phyloP scores from a whole-genome alignment of 2,329 filamentous ascomycete species.

The Hypoxylon sp. region DNA sequence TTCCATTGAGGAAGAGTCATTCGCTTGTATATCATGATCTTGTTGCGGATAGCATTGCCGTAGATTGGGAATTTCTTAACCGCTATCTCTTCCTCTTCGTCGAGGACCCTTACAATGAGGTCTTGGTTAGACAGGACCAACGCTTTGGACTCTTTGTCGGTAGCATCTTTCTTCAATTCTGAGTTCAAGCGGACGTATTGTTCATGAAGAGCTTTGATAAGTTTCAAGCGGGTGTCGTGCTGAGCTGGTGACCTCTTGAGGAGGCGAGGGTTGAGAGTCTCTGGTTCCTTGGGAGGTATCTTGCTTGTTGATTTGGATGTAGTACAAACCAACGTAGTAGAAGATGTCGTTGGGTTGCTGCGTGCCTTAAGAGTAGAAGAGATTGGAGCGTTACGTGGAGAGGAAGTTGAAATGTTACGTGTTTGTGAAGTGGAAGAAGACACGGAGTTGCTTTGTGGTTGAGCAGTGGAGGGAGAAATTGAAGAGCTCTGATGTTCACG shows the following conservation, averaged over 20 bases:
- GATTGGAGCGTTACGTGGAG: conserved; percentile 6
- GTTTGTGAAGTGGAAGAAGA: conserved; percentile 4
- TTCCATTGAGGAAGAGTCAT: conserved; percentile 82
- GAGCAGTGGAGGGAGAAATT: neutral
- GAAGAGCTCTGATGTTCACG: neutral
- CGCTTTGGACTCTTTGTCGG: conserved; percentile 62
- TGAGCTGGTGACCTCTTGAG: conserved; percentile 71
- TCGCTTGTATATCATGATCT: conserved; percentile 81
- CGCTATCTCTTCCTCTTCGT: conserved; percentile 84
- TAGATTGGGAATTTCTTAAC: conserved; percentile 80
- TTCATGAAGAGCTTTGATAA: conserved; percentile 75
- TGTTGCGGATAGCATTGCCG: conserved; percentile 85
- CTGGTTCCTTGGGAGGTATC: conserved; percentile 56
- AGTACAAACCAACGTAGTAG: conserved; percentile 19
- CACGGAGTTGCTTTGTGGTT: neutral
- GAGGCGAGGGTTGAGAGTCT: conserved; percentile 77
- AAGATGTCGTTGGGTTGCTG: neutral
- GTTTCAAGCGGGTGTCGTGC: conserved; percentile 69
- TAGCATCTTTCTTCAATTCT: conserved; percentile 68
- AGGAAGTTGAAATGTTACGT: conserved; percentile 10
- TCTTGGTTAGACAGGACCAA: conserved; percentile 75
- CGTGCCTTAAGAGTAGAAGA: neutral
- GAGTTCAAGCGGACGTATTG: conserved; percentile 78
- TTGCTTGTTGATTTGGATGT: conserved; percentile 30
- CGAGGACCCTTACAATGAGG: conserved; percentile 77